Evolutionary conservation across 306 rosid species (phyloP).

Genomic region (Prunus salicina): DNA sequence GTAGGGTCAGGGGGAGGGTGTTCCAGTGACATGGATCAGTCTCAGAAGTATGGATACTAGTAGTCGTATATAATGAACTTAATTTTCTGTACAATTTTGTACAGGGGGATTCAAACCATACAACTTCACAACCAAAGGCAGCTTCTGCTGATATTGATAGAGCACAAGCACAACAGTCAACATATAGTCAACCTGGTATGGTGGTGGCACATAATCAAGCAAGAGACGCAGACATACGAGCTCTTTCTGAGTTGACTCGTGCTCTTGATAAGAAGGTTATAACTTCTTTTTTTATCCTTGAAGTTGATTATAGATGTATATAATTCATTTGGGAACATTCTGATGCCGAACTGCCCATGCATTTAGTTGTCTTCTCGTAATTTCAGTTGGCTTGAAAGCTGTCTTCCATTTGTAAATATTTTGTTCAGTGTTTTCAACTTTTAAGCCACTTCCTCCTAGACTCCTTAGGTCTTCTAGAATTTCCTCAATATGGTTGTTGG

Average conservation of each 20-base stretch:
- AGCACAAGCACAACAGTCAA: slow-evolving; percentile 38
- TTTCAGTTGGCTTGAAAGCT: neutral
- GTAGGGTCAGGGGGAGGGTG: neutral
- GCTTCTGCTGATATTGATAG: slow-evolving; percentile 34
- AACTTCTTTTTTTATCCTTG: neutral
- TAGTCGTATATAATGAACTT: neutral
- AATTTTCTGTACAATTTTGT: slow-evolving; percentile 15
- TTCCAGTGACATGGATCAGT: slow-evolving; percentile 4
- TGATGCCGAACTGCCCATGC: neutral
- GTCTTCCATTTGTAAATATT: neutral
- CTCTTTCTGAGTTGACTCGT: slow-evolving; percentile 54
- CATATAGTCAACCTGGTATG: slow-evolving; percentile 35
- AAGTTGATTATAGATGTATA: neutral
- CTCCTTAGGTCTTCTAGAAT: neutral
- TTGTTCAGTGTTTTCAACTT: neutral
- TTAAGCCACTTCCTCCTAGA: neutral
- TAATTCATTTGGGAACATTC: neutral
- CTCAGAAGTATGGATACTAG: slow-evolving; percentile 10
- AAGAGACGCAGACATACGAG: slow-evolving; percentile 67
- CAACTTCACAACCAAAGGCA: slow-evolving; percentile 34
- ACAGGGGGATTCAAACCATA: slow-evolving; percentile 33
- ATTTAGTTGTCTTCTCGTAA: neutral
- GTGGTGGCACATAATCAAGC: slow-evolving; percentile 48
- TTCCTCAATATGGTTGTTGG: neutral
- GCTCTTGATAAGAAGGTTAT: slow-evolving; percentile 72